A percentile compares a stretch with the other conserved stretches of the same genome.
Conservation (phyloP, 768 basidiomycete genomes). For the Roridomyces roridus region DNA sequence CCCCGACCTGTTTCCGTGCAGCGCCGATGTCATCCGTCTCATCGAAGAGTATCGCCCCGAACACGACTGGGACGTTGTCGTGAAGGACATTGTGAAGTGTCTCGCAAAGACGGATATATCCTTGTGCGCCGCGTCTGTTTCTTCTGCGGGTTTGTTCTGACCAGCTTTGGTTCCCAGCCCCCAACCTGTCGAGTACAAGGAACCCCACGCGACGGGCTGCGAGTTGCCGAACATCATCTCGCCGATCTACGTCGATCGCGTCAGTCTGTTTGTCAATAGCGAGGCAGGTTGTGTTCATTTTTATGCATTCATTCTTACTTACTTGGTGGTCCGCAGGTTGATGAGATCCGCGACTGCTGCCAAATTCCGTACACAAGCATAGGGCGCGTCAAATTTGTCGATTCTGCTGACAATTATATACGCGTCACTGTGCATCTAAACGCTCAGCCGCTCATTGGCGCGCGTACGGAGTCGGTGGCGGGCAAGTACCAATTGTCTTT, state of each 20-base stretch:
- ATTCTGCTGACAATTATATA: background rate
- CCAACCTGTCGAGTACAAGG: conserved; percentile 20
- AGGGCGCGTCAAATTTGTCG: conserved; percentile 9
- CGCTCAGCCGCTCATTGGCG: conserved; percentile 12
- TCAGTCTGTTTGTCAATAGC: conserved; percentile 16
- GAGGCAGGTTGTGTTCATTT: background rate
- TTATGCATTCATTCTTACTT: background rate
- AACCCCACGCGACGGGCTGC: conserved; percentile 3
- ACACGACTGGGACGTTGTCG: conserved; percentile 17
- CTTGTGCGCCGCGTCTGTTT: too few relatives aligned
- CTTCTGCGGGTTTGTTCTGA: background rate
- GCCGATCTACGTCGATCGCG: conserved; percentile 25
- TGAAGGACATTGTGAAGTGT: conserved; percentile 7
- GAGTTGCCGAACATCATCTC: conserved; percentile 8
- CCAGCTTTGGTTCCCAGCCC: conserved; percentile 14
- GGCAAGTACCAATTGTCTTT: conserved; percentile 10
- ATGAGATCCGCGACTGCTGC: conserved; percentile 9
- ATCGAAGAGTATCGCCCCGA: conserved; percentile 2
- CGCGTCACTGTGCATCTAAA: background rate
- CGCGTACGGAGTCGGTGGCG: background rate
- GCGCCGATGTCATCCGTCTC: conserved; percentile 14
- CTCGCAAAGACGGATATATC: conserved; percentile 18
- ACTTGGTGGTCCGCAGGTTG: background rate
- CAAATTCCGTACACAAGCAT: conserved; percentile 12
- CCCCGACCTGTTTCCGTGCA: conserved; percentile 9